phyloP scores from a whole-genome alignment of 2,329 filamentous ascomycete species.

The Emmonsia crescens region DNA sequence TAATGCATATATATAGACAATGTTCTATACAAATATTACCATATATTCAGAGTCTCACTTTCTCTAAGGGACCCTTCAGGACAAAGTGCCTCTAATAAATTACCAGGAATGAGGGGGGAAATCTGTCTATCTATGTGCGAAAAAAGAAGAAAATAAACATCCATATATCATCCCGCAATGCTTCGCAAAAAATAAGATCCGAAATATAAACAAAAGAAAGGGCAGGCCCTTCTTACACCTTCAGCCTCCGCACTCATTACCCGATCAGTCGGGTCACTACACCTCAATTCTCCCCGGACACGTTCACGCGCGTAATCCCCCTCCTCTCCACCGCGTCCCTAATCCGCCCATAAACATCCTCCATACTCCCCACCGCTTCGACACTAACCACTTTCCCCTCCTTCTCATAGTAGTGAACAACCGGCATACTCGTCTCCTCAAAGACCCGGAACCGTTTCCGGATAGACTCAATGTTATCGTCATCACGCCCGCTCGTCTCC shows the following conservation, averaged over 20 bases:
- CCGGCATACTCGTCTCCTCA: constrained; percentile 93
- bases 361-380: constrained; percentile 56
- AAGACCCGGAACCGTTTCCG: constrained; percentile 94
- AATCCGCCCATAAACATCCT: constrained; percentile 51
- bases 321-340: constrained; percentile 36
- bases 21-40: too few species aligned
- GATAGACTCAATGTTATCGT: constrained; percentile 93
- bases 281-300: background rate
- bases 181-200: constrained; percentile 2
- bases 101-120: background rate
- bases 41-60: background rate
- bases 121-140: background rate
- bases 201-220: constrained; percentile 1
- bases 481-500: constrained; percentile 79
- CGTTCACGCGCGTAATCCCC: constrained; percentile 25
- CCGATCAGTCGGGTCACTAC: background rate
- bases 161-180: background rate
- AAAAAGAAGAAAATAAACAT: background rate
- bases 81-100: background rate
- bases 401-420: constrained; percentile 72
- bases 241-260: background rate
- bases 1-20: too few species aligned
- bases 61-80: background rate
- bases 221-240: background rate
- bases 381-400: constrained; percentile 73